Conservation (phyloP, 2,329 filamentous ascomycete species). For the Fulvia fulva region DNA sequence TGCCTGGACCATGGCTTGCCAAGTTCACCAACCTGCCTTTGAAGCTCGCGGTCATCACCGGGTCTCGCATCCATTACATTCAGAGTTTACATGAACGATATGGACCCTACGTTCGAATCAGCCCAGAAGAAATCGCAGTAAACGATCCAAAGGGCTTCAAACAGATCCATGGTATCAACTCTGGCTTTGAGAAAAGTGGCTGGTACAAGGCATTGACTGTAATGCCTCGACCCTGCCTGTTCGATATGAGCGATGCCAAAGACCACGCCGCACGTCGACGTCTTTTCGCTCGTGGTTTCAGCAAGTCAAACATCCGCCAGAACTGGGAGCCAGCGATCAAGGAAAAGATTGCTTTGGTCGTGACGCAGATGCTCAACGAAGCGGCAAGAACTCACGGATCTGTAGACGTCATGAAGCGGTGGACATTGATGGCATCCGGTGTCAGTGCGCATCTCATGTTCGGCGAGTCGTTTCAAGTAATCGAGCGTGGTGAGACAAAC, state of each 20-base stretch:
- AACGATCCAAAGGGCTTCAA: conserved; percentile 27
- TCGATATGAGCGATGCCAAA: conserved; percentile 37
- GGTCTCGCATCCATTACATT: conserved; percentile 39
- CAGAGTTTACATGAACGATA: conserved; percentile 35
- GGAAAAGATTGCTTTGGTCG: conserved; percentile 32
- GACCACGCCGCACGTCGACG: conserved; percentile 36
- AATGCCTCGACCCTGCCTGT: conserved; percentile 30
- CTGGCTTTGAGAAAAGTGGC: conserved; percentile 26
- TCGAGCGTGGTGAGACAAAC: conserved; percentile 34
- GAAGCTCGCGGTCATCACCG: conserved; percentile 36
- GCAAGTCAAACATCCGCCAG: conserved; percentile 33
- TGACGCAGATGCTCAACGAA: conserved; percentile 32
- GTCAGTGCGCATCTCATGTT: conserved; percentile 38
- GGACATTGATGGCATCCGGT: conserved; percentile 40
- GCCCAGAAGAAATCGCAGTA: conserved; percentile 30
- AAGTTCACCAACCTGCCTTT: conserved; percentile 28
- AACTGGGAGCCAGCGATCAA: conserved; percentile 37
- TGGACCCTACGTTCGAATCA: conserved; percentile 30
- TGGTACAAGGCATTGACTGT: conserved; percentile 28
- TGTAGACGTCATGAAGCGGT: conserved; percentile 41
- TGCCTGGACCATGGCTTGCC: conserved; percentile 31
- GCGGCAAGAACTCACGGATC: conserved; percentile 27
- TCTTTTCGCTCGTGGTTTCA: conserved; percentile 37
- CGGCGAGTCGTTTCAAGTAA: conserved; percentile 38
- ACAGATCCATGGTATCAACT: conserved; percentile 30